These are phyloP conservation scores for Pythium apleroticum DNA, from an alignment of 352 stramenopile genomes.

Conservation along the genomic window DNA sequence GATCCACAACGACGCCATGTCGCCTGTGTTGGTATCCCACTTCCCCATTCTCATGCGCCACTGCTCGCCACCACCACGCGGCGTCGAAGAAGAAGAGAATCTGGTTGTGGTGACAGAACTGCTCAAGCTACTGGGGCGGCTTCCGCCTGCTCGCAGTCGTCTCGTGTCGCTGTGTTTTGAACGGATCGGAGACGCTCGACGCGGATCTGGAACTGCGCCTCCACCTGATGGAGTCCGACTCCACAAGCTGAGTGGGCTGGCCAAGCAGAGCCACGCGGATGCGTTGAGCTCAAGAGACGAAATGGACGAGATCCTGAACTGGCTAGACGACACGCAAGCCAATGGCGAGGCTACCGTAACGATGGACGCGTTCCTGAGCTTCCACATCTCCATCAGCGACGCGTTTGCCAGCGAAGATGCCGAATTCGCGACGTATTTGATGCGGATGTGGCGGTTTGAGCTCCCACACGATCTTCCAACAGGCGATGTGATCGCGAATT, in stretches of 20 bases:
- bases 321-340: constrained; percentile 28
- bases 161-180: constrained; percentile 54
- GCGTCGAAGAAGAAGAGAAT: constrained; percentile 4
- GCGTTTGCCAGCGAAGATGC: constrained; percentile 46
- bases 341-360: constrained; percentile 22
- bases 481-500: constrained; percentile 30
- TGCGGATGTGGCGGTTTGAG: constrained; percentile 64
- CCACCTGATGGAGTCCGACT: constrained; percentile 48
- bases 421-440: constrained; percentile 58
- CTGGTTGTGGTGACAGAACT: constrained; percentile 35
- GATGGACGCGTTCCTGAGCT: constrained; percentile 40
- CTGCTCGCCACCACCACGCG: constrained; percentile 32
- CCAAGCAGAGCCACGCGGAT: constrained; percentile 49
- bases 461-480: background rate
- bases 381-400: constrained; percentile 55
- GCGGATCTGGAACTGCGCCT: constrained; percentile 39
- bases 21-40: constrained; percentile 36
- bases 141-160: constrained; percentile 39
- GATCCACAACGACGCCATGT: background rate
- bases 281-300: constrained; percentile 36
- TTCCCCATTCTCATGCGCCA: constrained; percentile 53
- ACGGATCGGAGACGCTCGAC: constrained; percentile 48
- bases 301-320: constrained; percentile 32
- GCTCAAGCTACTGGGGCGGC: constrained; percentile 33
- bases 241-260: constrained; percentile 43